phyloP scores from a whole-genome alignment of 306 rosid species.

The Lathyrus sativus region DNA sequence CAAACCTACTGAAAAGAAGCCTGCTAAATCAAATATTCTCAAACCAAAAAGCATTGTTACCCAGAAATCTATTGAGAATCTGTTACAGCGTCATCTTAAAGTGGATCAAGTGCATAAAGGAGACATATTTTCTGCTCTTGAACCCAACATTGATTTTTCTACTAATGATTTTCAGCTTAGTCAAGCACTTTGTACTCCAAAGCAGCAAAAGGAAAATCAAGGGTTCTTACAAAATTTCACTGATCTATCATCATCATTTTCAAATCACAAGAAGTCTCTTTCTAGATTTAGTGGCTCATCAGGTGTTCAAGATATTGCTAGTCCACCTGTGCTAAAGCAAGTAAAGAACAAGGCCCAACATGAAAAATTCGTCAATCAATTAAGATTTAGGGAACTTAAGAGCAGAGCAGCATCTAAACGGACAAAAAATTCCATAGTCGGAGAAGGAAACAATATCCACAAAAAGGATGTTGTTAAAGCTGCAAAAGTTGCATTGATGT shows the following conservation, averaged over 20 bases:
- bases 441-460: conserved; percentile 39
- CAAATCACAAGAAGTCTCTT: conserved; percentile 51
- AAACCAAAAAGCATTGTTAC: conserved; percentile 50
- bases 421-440: conserved; percentile 17
- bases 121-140: conserved; percentile 81
- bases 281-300: conserved; percentile 57
- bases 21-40: conserved; percentile 42
- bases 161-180: conserved; percentile 41
- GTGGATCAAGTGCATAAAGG: conserved; percentile 51
- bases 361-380: conserved; percentile 80
- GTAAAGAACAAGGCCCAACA: conserved; percentile 69
- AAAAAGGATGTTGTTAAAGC: conserved; percentile 51
- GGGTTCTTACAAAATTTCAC: conserved; percentile 42
- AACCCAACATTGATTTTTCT: conserved; percentile 56
- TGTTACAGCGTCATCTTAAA: conserved; percentile 44
- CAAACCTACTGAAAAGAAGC: conserved; percentile 42
- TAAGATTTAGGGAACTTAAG: conserved; percentile 66
- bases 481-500: conserved; percentile 69
- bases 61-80: conserved; percentile 57
- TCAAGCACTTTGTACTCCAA: conserved; percentile 56
- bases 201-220: conserved; percentile 46
- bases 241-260: conserved; percentile 54
- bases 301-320: conserved; percentile 44
- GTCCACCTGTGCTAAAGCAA: conserved; percentile 80
- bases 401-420: conserved; percentile 52